These are phyloP conservation scores for Parathielavia appendiculata DNA, from an alignment of 495 filamentous ascomycete species.

Conservation along the genomic window DNA sequence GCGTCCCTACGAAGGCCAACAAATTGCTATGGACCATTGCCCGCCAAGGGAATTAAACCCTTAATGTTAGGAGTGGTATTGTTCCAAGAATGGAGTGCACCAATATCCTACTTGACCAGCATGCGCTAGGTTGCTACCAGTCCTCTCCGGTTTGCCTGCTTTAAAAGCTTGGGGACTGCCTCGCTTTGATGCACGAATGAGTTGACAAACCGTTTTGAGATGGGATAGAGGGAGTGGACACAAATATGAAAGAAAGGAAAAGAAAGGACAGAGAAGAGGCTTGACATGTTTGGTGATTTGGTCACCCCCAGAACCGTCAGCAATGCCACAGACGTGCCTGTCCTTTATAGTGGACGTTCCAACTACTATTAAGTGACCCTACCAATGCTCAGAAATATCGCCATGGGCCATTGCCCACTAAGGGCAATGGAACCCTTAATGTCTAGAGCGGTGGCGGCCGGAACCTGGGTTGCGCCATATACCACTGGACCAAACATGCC, in stretches of 20 bases:
- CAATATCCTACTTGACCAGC: no score
- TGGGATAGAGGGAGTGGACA: neutral
- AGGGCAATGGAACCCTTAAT: neutral
- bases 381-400: constrained; percentile 2
- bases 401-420: constrained; percentile 1
- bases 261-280: neutral
- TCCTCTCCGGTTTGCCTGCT: no score
- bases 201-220: neutral
- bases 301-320: neutral
- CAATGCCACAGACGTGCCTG: constrained; percentile 5
- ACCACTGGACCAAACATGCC: constrained; percentile 6
- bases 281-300: neutral
- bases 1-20: no score
- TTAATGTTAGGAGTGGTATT: no score
- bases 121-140: no score
- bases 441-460: neutral
- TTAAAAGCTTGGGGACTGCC: no score
- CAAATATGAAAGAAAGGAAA: neutral
- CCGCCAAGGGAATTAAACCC: no score
- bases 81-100: no score
- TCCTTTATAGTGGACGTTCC: constrained; percentile 1
- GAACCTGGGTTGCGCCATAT: neutral
- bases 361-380: neutral
- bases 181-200: neutral
- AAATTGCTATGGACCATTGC: no score